A percentile compares a stretch with the other conserved stretches of the same genome.
Conservation (phyloP, 2,329 filamentous ascomycete species). For the Tolypocladium tundrense region DNA sequence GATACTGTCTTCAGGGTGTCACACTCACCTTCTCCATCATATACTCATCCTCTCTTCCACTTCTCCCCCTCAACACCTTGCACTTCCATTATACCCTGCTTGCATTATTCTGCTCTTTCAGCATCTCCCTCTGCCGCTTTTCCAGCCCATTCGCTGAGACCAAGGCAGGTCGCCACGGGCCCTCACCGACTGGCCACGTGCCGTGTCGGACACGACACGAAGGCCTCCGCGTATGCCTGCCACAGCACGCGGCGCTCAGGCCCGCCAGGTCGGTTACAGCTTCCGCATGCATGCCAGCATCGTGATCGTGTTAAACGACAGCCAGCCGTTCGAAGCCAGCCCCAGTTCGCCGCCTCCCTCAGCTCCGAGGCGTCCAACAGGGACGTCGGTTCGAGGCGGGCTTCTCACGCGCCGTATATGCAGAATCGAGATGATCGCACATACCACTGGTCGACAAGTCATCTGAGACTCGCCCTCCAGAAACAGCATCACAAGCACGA, state of each 20-base stretch:
- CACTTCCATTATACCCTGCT: not conserved
- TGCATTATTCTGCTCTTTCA: not conserved
- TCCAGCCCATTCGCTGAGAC: not conserved
- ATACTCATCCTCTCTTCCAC: not conserved
- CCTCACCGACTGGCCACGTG: not conserved
- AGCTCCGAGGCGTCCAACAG: not conserved
- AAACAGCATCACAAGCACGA: not conserved
- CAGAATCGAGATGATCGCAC: not conserved
- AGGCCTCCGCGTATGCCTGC: not conserved
- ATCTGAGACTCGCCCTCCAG: not conserved
- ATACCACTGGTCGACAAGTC: not conserved
- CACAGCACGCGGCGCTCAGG: not conserved
- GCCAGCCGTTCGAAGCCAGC: not conserved
- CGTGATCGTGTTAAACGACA: not conserved
- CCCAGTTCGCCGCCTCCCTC: not conserved
- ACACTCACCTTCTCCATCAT: not conserved
- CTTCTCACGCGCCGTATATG: not conserved
- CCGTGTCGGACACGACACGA: not conserved
- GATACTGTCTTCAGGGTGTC: no score
- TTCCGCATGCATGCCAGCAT: not conserved
- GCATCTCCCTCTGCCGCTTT: not conserved
- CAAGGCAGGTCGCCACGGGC: not conserved
- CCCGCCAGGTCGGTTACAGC: not conserved
- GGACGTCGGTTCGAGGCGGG: not conserved
- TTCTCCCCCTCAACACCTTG: not conserved